A percentile compares a stretch with the other conserved stretches of the same genome.
Evolutionary conservation across 179 eudicot genomes (phyloP).

Genomic region (Patellifolia procumbens): DNA sequence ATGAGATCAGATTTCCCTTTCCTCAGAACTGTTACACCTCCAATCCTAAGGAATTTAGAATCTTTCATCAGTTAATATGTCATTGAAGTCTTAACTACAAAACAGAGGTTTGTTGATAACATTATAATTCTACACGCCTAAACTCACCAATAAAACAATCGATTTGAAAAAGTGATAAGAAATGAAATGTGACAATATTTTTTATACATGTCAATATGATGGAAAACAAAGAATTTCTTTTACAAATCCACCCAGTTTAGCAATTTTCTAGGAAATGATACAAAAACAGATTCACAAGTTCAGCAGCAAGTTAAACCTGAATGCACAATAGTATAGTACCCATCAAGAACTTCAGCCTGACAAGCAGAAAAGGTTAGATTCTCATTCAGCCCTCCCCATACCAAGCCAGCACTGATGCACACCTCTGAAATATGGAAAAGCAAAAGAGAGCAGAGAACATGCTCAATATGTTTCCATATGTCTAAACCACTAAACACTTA

Average conservation of each 20-base stretch:
- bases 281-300: not conserved
- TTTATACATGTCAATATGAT: too few relatives aligned
- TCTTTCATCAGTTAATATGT: constrained; percentile 18
- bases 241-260: too few relatives aligned
- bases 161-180: too few relatives aligned
- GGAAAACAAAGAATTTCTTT: too few relatives aligned
- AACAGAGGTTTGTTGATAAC: not conserved
- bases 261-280: too few relatives aligned
- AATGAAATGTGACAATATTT: too few relatives aligned
- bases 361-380: not conserved
- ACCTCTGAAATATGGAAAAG: not conserved
- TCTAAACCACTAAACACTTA: not conserved
- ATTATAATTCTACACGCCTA: not conserved
- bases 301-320: not conserved
- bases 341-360: not conserved
- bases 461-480: not conserved
- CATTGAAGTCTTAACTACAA: not conserved
- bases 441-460: not conserved
- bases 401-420: too few relatives aligned
- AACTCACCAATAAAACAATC: not conserved
- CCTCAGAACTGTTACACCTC: constrained; percentile 71
- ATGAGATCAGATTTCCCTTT: constrained; percentile 87
- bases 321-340: not conserved
- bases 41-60: constrained; percentile 58
- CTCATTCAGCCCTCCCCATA: not conserved